Evolutionary conservation across 2,329 filamentous ascomycete species (phyloP).

Genomic region (Colletotrichum destructivum): DNA sequence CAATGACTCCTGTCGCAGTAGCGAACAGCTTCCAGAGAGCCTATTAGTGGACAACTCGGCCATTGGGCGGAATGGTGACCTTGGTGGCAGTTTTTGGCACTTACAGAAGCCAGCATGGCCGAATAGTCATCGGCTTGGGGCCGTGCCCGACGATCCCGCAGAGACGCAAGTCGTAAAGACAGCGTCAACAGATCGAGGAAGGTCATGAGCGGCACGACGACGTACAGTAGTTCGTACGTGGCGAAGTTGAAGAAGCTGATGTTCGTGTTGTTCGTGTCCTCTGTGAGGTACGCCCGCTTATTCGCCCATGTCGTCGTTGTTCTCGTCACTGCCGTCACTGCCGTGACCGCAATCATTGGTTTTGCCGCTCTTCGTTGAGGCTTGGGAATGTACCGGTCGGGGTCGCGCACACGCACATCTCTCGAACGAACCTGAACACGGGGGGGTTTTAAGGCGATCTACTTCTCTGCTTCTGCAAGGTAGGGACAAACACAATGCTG

Average conservation of each 20-base stretch:
- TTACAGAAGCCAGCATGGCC: conserved; percentile 21
- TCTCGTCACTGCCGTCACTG: conserved; percentile 1
- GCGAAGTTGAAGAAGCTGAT: conserved; percentile 30
- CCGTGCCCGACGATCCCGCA: conserved; percentile 10
- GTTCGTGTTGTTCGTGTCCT: conserved; percentile 26
- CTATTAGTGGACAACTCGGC: not conserved
- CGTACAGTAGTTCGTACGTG: conserved; percentile 23
- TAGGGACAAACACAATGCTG: too few species aligned
- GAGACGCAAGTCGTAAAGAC: conserved; percentile 13
- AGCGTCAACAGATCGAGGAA: conserved; percentile 19
- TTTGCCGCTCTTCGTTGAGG: not conserved
- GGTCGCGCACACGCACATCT: not conserved
- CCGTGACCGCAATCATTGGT: conserved; percentile 9
- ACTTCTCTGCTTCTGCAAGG: too few species aligned
- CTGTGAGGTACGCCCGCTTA: conserved; percentile 19
- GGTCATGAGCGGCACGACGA: conserved; percentile 21
- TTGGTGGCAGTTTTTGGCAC: not conserved
- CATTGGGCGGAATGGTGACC: too few species aligned
- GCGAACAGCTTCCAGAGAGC: not conserved
- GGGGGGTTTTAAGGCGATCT: too few species aligned
- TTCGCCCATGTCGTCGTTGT: not conserved
- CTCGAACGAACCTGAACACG: not conserved
- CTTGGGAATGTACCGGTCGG: not conserved
- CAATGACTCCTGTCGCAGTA: conserved; percentile 2
- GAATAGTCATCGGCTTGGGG: conserved; percentile 22